phyloP scores from a whole-genome alignment of 371 early-diverging fungal species.

The Saksenaea vasiformis region DNA sequence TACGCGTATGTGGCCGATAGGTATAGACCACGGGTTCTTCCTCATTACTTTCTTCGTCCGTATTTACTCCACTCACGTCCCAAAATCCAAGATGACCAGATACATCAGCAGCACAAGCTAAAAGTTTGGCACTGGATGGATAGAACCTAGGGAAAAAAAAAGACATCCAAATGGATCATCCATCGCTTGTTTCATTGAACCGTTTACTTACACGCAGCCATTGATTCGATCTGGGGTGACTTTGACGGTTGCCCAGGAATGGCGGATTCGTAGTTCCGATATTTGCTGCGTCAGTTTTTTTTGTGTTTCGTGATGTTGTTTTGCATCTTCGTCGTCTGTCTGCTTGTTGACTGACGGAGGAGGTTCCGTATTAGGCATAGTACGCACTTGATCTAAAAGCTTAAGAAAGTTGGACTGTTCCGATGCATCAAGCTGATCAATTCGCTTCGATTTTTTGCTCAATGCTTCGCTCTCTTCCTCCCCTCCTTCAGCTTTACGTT shows the following conservation, averaged over 20 bases:
- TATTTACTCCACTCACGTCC: conserved; percentile 53
- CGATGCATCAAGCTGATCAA: conserved; percentile 26
- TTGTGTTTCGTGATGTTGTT: conserved; percentile 10
- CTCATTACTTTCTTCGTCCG: conserved; percentile 49
- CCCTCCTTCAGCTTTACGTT: conserved; percentile 7
- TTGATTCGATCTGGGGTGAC: conserved; percentile 63
- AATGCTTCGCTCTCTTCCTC: not conserved
- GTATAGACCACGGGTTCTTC: conserved; percentile 52
- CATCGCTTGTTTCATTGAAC: not conserved
- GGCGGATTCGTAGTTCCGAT: conserved; percentile 32
- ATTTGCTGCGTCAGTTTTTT: conserved; percentile 8
- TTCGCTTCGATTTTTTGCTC: conserved; percentile 17
- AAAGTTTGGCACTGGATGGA: conserved; percentile 57
- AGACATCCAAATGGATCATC: not conserved
- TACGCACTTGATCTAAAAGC: conserved; percentile 17
- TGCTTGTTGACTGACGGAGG: not conserved
- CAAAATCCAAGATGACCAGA: conserved; percentile 69
- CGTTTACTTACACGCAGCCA: conserved; percentile 29
- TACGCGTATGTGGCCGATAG: conserved; percentile 62
- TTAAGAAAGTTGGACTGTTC: conserved; percentile 27
- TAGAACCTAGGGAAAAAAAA: conserved; percentile 55
- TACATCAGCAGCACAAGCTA: conserved; percentile 66
- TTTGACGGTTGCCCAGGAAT: conserved; percentile 58
- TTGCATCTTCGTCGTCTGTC: conserved; percentile 15
- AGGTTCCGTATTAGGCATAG: conserved; percentile 24